Evolutionary conservation across 352 stramenopile species (phyloP), one percentile per base, ranked within the genome.

Genomic region (Globisporangium rhizosaccharum): DNA sequence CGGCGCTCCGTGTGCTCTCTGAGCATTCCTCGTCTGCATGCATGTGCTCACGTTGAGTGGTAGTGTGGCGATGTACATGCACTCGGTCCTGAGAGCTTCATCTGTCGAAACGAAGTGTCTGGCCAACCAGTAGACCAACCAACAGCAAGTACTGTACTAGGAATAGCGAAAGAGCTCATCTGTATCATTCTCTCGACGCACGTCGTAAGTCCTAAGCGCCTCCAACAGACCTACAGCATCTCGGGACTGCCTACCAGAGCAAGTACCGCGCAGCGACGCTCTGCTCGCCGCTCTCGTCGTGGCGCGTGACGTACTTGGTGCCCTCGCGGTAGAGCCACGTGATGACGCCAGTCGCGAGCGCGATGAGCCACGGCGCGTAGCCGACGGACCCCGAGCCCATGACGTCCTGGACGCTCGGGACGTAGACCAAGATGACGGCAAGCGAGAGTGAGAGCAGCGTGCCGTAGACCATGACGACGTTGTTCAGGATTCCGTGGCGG

Each of bases 401-500:
- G 20, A 76, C 68, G 3, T 65, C 67, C 48, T 85, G 66, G n/a
- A 85, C 56, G 15, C 64, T 66, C 7, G 75, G 68, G 0, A 82
- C 68, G 47, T 85, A 85, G 17, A 82, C 70, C 23, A 82, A 57
- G 11, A 85, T 63, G 26, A 82, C 28, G 18, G 79, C 60, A 33
- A 84, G 76, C 6, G 67, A 49, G 41, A 85, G 62, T 50, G 80
- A 66, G 25, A 75, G 67, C 15, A 63, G 49, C 30, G 59, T 66
- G 14, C 75, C 72, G 52, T 75, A 81, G 33, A 95, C 84, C 51
- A 92, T 92, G 62, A 95, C 86, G 2, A 75, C 63, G 37, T 75
- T 85, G 68, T 92, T 94, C 39, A 78, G 73, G 59, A 95, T 64
- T 26, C 87, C 74, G 55, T 94, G 79, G 20, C 79, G 70, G 45